These are phyloP conservation scores for Termitomyces sp. DNA, from an alignment of 768 basidiomycete genomes.

Conservation along the genomic window DNA sequence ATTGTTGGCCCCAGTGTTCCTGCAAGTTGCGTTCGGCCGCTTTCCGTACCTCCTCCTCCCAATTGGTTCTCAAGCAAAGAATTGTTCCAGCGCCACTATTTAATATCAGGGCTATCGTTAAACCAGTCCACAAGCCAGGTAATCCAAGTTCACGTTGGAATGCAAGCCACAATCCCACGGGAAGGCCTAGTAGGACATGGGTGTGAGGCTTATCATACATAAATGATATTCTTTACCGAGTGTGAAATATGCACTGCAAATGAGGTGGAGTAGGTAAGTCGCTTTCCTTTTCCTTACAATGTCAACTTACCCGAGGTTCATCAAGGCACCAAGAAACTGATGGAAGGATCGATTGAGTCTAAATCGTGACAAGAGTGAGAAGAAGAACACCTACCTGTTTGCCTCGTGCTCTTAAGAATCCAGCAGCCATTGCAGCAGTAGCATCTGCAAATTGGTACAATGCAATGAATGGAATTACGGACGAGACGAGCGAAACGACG, in stretches of 20 bases:
- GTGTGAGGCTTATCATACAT: neutral
- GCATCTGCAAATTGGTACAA: neutral
- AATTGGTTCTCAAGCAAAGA: neutral
- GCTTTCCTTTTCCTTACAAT: neutral
- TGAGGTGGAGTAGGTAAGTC: neutral
- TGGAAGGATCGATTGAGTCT: neutral
- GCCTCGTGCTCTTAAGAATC: neutral
- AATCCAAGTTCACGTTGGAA: neutral
- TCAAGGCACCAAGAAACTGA: neutral
- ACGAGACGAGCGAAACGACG: neutral
- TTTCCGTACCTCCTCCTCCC: neutral
- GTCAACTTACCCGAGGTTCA: neutral
- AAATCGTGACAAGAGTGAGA: neutral
- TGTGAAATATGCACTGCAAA: neutral
- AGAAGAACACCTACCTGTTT: neutral
- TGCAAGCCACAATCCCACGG: neutral
- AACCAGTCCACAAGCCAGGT: neutral
- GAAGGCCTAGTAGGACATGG: neutral
- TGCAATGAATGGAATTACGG: neutral
- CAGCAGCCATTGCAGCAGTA: neutral
- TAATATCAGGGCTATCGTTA: neutral
- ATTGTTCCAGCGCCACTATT: neutral
- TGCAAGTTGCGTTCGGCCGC: neutral
- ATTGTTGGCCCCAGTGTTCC: neutral
- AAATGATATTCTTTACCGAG: neutral